Conservation (phyloP, 2,329 filamentous ascomycete species). For the Aspergillus latus region DNA sequence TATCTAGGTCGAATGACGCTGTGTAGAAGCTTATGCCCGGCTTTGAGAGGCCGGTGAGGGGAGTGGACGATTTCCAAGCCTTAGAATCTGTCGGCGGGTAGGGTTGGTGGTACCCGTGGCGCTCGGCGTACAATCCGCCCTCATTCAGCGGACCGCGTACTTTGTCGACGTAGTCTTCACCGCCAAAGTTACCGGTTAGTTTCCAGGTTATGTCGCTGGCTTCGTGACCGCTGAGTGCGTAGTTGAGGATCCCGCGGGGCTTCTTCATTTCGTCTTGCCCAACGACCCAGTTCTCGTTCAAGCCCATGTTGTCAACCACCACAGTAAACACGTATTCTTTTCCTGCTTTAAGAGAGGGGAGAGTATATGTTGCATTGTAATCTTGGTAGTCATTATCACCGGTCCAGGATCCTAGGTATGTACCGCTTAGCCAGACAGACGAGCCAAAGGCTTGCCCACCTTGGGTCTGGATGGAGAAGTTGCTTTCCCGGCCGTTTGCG, state of each 20-base stretch:
- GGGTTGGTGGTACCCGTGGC: constrained; percentile 58
- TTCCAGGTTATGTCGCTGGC: constrained; percentile 51
- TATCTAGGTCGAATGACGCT: constrained; percentile 51
- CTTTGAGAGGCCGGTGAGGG: constrained; percentile 42
- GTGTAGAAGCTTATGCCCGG: constrained; percentile 56
- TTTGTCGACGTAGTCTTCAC: constrained; percentile 55
- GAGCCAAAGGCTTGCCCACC: constrained; percentile 68
- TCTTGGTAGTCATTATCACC: constrained; percentile 54
- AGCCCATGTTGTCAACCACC: constrained; percentile 70
- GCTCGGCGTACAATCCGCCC: constrained; percentile 56
- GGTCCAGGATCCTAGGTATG: constrained; percentile 64
- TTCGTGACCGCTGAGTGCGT: constrained; percentile 41
- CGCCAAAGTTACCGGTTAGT: constrained; percentile 59
- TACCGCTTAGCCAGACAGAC: constrained; percentile 64
- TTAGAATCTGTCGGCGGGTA: constrained; percentile 36
- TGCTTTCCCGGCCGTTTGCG: constrained; percentile 60
- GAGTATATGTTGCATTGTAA: constrained; percentile 57
- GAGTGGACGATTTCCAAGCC: constrained; percentile 36
- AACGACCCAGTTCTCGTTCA: constrained; percentile 65
- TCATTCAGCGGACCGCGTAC: constrained; percentile 58
- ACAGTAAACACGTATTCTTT: constrained; percentile 64
- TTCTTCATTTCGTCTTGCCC: constrained; percentile 60
- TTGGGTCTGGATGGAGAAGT: constrained; percentile 59
- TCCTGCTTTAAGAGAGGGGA: constrained; percentile 55
- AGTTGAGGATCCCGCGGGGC: constrained; percentile 56